phyloP scores from a whole-genome alignment of 2,329 filamentous ascomycete genomes.

The Verruconis gallopava region DNA sequence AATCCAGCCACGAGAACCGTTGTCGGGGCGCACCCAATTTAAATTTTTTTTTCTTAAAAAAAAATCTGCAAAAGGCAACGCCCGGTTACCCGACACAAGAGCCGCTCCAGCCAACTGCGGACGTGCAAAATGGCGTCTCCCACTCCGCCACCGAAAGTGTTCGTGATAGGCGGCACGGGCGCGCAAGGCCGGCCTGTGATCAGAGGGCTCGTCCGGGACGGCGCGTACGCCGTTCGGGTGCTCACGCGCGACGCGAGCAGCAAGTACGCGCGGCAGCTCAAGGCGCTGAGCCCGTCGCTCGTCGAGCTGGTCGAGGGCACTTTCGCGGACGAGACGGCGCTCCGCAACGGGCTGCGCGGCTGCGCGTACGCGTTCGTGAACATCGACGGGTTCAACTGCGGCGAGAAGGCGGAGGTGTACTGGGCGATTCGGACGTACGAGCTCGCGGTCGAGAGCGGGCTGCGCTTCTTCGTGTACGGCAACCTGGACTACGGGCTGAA shows the following conservation, averaged over 20 bases:
- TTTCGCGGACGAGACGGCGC: conserved; percentile 32
- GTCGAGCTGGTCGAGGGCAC: conserved; percentile 37
- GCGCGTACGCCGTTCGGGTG: conserved; percentile 32
- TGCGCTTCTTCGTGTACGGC: conserved; percentile 34
- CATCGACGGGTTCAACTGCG: conserved; percentile 40
- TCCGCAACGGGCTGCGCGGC: conserved; percentile 32
- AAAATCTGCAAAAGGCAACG: too few relatives aligned
- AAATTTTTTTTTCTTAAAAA: too few relatives aligned
- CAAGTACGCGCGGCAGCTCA: conserved; percentile 29
- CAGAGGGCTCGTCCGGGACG: conserved; percentile 19
- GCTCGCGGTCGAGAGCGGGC: conserved; percentile 22
- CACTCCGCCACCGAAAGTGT: conserved; percentile 13
- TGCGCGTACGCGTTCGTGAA: conserved; percentile 41
- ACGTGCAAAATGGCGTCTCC: too few relatives aligned
- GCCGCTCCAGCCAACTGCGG: too few relatives aligned
- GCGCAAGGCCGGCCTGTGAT: conserved; percentile 17
- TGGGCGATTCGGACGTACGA: conserved; percentile 28
- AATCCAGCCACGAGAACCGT: too few relatives aligned
- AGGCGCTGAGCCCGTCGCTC: conserved; percentile 27
- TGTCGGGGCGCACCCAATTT: too few relatives aligned
- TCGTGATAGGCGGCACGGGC: conserved; percentile 17
- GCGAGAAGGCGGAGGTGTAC: conserved; percentile 40
- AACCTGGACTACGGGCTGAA: conserved; percentile 39
- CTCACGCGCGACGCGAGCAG: conserved; percentile 36
- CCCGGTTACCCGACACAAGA: too few relatives aligned